A percentile compares a stretch with the other conserved stretches of the same genome.
phyloP scores from a whole-genome alignment of 78 protist genomes.

The Dictyostelium firmibasis region DNA sequence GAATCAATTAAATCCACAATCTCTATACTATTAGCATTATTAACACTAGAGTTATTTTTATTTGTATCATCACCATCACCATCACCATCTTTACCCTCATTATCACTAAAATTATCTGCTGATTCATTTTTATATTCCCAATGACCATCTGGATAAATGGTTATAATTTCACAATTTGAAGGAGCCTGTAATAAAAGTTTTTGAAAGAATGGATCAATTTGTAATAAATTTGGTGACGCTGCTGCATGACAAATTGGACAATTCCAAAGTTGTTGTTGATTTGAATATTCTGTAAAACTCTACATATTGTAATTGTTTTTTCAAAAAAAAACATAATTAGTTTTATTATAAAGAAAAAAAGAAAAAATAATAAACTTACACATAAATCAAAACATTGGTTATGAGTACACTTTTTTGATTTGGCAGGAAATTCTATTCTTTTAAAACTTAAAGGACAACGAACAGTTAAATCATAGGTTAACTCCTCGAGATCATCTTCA shows the following conservation, averaged over 20 bases:
- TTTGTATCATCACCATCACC: background rate
- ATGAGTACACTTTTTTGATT: conserved; percentile 21
- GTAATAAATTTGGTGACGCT: background rate
- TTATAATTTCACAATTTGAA: background rate
- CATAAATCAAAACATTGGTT: conserved; percentile 41
- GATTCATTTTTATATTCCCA: conserved; percentile 36
- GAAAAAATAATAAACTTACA: background rate
- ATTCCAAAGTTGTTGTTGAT: conserved; percentile 56
- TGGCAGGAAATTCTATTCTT: conserved; percentile 12
- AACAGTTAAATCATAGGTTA: conserved; percentile 1
- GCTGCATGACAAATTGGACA: conserved; percentile 45
- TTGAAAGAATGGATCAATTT: background rate
- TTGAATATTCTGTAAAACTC: conserved; percentile 21
- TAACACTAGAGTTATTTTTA: background rate
- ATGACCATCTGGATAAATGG: conserved; percentile 8
- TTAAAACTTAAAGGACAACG: conserved; percentile 31
- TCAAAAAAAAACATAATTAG: background rate
- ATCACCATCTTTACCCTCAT: background rate
- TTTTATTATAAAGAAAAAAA: background rate
- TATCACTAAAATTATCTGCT: background rate
- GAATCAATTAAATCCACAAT: background rate
- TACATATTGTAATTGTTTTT: background rate
- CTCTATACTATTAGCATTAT: background rate
- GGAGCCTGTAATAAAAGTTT: conserved; percentile 4
- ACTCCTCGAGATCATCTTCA: conserved; percentile 38